Evolutionary conservation across 805 yeast species (phyloP), one percentile per base, ranked within the genome.

Genomic region (Candida sakaeoensis): DNA sequence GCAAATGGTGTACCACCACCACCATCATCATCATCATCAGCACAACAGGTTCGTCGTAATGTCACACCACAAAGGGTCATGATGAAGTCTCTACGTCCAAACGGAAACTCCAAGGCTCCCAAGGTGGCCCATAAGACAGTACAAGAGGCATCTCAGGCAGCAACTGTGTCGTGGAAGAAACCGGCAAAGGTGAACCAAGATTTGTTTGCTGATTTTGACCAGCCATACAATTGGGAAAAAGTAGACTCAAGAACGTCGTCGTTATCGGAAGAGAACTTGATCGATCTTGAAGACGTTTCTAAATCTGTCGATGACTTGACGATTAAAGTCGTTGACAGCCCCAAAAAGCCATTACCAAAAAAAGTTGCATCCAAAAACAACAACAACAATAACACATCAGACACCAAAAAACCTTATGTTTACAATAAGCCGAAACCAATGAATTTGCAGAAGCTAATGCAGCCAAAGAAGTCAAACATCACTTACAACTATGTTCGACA

Each of bases 341-440:
- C 36, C 7, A 14, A 21, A 15, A 21, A 30, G 19, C 28, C 15
- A 17, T 4, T 6, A 25, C 16, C 35, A 15, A 16, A 19, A 3
- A 28, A 37, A 3, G 46, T 42, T 15, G 44, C 44, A 4, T 50
- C 58, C 7, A 57, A 49, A 28, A 53, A 57, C 38, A 49, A n/a
- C n/a, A n/a, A n/a, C 58, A 3, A 36, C 63, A n/a, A 62, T 58
- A 29, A 38, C 55, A 29, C 47, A 47, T 13, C 3, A 19, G 16
- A 40, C 14, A 13, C 33, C 44, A 6, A 40, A 40, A 16, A 34
- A 22, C 45, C 47, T 18, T 66, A 65, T 42, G 48, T 57, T 7
- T 68, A 67, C 48, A 60, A 50, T 23, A 59, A 66, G 45, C 72
- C 74, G 2, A 58, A 62, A 42, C 72, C 72, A 1, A 43, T 68